phyloP scores from a whole-genome alignment of 805 yeast genomes.

The Candida ortonii region DNA sequence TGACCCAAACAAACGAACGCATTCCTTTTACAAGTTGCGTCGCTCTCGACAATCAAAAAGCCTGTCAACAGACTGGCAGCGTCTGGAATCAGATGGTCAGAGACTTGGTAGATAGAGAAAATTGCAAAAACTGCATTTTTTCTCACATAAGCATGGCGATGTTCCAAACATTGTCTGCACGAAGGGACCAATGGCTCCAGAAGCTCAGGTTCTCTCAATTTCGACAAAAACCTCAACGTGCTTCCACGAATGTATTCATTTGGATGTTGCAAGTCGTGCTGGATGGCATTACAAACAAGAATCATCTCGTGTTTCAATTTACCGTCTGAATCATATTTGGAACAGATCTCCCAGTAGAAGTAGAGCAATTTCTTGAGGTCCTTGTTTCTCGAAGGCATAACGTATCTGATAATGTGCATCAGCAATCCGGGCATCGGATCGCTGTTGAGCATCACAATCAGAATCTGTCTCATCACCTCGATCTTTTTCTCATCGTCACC shows the following conservation, averaged over 20 bases:
- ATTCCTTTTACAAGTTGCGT: constrained; percentile 91
- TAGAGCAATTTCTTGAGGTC: constrained; percentile 88
- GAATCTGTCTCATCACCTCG: constrained; percentile 83
- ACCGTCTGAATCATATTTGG: constrained; percentile 83
- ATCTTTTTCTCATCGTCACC: constrained; percentile 86
- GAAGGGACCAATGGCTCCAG: constrained; percentile 94
- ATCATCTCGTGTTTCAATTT: constrained; percentile 98
- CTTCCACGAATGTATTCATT: constrained; percentile 96
- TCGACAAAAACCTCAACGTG: constrained; percentile 86
- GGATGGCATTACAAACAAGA: constrained; percentile 95
- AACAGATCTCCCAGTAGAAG: constrained; percentile 97
- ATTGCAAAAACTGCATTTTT: constrained; percentile 95
- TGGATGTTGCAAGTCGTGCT: constrained; percentile 96
- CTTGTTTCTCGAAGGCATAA: constrained; percentile 93
- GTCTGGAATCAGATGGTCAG: constrained; percentile 89
- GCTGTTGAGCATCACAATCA: constrained; percentile 85
- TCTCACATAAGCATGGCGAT: constrained; percentile 96
- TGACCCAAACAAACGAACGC: constrained; percentile 87
- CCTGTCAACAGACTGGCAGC: constrained; percentile 80
- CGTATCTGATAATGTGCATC: constrained; percentile 95
- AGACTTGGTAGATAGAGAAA: constrained; percentile 72
- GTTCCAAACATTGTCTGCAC: constrained; percentile 85
- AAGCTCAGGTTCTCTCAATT: constrained; percentile 87
- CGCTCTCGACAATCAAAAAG: constrained; percentile 79
- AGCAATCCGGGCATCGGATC: constrained; percentile 88